phyloP scores from a whole-genome alignment of 2,329 filamentous ascomycete genomes.

The Dryadomyces quercivorus region DNA sequence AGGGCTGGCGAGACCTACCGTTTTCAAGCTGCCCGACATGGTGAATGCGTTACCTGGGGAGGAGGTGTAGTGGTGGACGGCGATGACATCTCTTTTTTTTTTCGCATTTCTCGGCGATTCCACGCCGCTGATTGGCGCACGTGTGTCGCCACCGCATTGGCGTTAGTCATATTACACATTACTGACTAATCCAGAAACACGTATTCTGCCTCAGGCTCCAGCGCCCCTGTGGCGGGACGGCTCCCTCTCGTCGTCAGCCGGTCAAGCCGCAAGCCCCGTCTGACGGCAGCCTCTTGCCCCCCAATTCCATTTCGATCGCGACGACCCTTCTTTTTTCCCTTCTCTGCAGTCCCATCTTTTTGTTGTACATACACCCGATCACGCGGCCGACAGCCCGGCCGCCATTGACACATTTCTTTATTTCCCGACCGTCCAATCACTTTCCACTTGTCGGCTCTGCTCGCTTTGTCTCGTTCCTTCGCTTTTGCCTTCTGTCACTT shows the following conservation, averaged over 20 bases:
- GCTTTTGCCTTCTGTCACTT: neutral
- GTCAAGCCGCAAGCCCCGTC: neutral
- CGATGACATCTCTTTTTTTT: neutral
- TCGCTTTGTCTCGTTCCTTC: neutral
- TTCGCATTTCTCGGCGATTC: neutral
- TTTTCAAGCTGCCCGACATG: conserved; percentile 5
- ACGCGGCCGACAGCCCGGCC: too few species aligned
- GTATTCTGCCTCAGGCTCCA: neutral
- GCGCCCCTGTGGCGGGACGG: neutral
- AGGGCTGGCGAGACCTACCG: neutral
- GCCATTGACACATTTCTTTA: neutral
- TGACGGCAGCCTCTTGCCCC: too few species aligned
- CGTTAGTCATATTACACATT: too few species aligned
- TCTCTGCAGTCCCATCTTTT: too few species aligned
- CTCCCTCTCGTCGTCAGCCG: neutral
- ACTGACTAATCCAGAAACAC: too few species aligned
- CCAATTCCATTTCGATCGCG: too few species aligned
- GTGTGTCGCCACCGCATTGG: neutral
- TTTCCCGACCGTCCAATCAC: too few species aligned
- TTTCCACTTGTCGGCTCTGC: neutral
- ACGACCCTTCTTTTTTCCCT: too few species aligned
- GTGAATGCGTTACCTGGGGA: neutral
- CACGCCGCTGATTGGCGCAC: neutral
- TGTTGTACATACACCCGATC: too few species aligned
- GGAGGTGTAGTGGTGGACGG: neutral